Evolutionary conservation across 768 basidiomycete genomes (phyloP).

Genomic region (Leucocoprinus birnbaumii): DNA sequence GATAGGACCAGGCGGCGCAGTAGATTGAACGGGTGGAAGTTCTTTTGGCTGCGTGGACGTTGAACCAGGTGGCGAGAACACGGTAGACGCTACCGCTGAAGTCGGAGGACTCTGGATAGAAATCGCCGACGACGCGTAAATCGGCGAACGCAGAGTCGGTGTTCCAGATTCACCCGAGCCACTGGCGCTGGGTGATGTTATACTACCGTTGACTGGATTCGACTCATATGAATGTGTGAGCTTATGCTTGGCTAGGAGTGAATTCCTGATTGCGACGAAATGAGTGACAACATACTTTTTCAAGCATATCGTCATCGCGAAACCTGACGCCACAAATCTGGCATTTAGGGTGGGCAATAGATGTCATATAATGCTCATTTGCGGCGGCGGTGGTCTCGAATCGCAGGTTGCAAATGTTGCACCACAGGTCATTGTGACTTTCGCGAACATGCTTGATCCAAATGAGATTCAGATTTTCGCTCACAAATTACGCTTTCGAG

Average conservation of each 20-base stretch:
- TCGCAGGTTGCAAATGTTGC: conserved; percentile 33
- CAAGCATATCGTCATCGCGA: conserved; percentile 30
- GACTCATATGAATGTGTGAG: conserved; percentile 11
- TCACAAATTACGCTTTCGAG: not conserved
- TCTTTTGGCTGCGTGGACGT: conserved; percentile 5
- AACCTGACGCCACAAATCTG: conserved; percentile 39
- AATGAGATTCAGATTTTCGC: not conserved
- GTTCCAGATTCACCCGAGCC: not conserved
- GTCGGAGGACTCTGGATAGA: not conserved
- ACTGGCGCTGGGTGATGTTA: not conserved
- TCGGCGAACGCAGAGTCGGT: conserved; percentile 2
- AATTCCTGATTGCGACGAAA: not conserved
- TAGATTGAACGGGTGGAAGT: not conserved
- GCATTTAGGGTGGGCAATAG: conserved; percentile 44
- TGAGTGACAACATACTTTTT: conserved; percentile 26
- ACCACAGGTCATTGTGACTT: conserved; percentile 33
- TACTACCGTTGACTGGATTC: not conserved
- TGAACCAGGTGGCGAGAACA: conserved; percentile 10
- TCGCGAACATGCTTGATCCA: conserved; percentile 33
- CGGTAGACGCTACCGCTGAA: not conserved
- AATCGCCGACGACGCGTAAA: not conserved
- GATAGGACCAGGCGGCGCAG: not conserved
- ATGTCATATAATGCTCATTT: conserved; percentile 37
- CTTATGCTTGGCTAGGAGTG: conserved; percentile 19
- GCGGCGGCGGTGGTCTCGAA: conserved; percentile 35